Evolutionary conservation across 768 basidiomycete genomes (phyloP).

Genomic region (Tulasnella sp.): DNA sequence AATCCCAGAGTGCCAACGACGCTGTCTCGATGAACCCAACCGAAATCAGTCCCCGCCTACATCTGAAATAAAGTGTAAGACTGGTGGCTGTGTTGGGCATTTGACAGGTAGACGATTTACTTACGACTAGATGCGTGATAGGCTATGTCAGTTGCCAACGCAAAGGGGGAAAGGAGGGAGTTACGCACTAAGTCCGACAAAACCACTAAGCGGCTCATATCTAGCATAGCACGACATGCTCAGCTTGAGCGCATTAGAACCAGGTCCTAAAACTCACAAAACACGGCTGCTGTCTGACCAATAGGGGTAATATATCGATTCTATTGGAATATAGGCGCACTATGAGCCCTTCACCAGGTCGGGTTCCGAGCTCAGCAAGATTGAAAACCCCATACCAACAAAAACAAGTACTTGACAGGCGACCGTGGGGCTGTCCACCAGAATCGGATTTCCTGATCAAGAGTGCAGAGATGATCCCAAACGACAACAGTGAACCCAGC

Average conservation of each 20-base stretch:
- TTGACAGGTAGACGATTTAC: neutral
- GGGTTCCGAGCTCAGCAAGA: neutral
- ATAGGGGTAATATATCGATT: neutral
- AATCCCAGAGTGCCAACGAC: neutral
- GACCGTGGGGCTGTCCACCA: neutral
- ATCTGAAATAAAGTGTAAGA: neutral
- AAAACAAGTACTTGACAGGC: neutral
- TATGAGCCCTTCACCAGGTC: neutral
- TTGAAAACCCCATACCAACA: neutral
- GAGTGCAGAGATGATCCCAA: slow-evolving; percentile 8
- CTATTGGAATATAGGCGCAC: neutral
- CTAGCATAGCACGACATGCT: neutral
- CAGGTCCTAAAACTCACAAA: neutral
- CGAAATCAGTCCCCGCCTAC: neutral
- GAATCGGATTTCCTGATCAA: neutral
- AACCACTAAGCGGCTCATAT: neutral
- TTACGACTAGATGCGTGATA: neutral
- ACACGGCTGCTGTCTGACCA: neutral
- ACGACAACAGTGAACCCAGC: neutral
- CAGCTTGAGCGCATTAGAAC: neutral
- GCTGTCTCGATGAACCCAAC: neutral
- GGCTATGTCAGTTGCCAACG: neutral
- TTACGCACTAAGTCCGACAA: neutral
- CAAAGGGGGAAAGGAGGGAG: neutral
- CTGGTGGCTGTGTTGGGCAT: neutral